phyloP scores from a whole-genome alignment of 495 filamentous ascomycete genomes.

The Elasticomyces elasticus region DNA sequence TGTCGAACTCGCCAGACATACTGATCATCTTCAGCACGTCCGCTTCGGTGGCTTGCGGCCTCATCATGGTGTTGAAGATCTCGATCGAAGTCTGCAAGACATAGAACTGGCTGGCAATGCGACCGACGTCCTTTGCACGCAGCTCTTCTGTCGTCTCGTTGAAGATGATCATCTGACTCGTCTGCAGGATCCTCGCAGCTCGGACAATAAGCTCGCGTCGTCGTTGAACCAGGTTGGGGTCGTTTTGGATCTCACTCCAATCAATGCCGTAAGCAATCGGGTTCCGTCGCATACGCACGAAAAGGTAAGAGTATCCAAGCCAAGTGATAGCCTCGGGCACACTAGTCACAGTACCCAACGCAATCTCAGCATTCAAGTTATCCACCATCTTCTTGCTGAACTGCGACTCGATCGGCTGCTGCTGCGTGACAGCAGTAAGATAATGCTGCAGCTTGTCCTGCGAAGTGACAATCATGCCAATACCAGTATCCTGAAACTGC shows the following conservation, averaged over 20 bases:
- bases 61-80: slow-evolving; percentile 92
- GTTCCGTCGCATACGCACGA: slow-evolving; percentile 88
- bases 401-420: slow-evolving; percentile 89
- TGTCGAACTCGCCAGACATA: slow-evolving; percentile 93
- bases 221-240: slow-evolving; percentile 73
- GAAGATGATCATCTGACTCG: slow-evolving; percentile 98
- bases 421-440: slow-evolving; percentile 81
- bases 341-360: slow-evolving; percentile 88
- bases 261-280: slow-evolving; percentile 93
- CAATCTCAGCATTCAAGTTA: slow-evolving; percentile 92
- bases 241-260: slow-evolving; percentile 78
- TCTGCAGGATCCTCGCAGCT: slow-evolving; percentile 72
- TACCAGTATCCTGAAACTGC: slow-evolving; percentile 91
- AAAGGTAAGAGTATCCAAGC: slow-evolving; percentile 96
- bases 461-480: slow-evolving; percentile 93
- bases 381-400: slow-evolving; percentile 88
- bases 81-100: slow-evolving; percentile 86
- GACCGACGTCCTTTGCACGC: slow-evolving; percentile 81
- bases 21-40: slow-evolving; percentile 92
- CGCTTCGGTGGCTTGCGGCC: slow-evolving; percentile 65
- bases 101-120: slow-evolving; percentile 96
- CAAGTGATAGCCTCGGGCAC: slow-evolving; percentile 90
- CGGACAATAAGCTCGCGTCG: slow-evolving; percentile 74
- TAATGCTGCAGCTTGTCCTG: slow-evolving; percentile 91
- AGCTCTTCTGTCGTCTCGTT: slow-evolving; percentile 88